These are phyloP conservation scores for Myriosclerotinia duriaeana DNA, from an alignment of 2,329 filamentous ascomycete genomes.

Conservation along the genomic window DNA sequence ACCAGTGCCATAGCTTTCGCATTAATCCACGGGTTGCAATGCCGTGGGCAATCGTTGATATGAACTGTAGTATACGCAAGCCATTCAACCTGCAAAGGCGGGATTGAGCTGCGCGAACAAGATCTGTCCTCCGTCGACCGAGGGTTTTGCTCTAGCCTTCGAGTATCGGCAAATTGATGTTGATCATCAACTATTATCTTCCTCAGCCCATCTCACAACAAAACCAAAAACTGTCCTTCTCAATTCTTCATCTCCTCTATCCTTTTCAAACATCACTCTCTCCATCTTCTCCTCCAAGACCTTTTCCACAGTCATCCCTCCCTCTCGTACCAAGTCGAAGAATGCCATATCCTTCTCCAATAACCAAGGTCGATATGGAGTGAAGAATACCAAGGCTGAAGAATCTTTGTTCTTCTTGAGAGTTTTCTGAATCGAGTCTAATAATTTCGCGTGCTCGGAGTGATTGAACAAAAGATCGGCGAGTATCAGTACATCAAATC, in stretches of 20 bases:
- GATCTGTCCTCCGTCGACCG: not conserved
- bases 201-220: constrained; percentile 35
- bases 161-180: not conserved
- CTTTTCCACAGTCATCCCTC: constrained; percentile 75
- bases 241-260: constrained; percentile 79
- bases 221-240: constrained; percentile 66
- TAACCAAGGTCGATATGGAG: constrained; percentile 89
- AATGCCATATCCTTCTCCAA: constrained; percentile 81
- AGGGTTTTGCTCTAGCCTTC: not conserved
- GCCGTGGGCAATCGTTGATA: not conserved
- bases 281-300: constrained; percentile 80
- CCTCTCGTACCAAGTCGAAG: constrained; percentile 71
- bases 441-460: constrained; percentile 76
- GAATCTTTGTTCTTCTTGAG: constrained; percentile 49
- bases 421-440: constrained; percentile 68
- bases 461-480: constrained; percentile 92
- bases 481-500: constrained; percentile 80
- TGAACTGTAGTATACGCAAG: not conserved
- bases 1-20: not conserved
- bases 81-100: not conserved
- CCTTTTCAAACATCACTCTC: constrained; percentile 83
- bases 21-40: not conserved
- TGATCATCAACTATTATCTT: not conserved
- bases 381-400: constrained; percentile 83
- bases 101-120: too few relatives aligned